These are phyloP conservation scores for Colletotrichum siamense DNA, from an alignment of 2,329 filamentous ascomycete genomes.

Conservation along the genomic window DNA sequence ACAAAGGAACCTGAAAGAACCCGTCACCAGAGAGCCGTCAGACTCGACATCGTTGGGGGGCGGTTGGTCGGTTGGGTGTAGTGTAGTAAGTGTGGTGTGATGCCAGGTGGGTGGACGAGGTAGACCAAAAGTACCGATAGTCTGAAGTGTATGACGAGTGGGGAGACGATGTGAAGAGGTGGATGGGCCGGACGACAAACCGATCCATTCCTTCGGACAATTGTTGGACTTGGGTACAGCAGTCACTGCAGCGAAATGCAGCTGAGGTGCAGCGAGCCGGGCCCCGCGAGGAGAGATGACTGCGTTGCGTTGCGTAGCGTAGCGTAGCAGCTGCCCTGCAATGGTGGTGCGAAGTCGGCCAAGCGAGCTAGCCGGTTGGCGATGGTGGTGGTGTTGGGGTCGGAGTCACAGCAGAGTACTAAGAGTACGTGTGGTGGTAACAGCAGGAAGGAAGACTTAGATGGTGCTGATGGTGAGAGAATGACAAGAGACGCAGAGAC, in stretches of 20 bases:
- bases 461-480: not conserved
- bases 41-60: not conserved
- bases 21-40: not conserved
- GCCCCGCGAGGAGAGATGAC: not conserved
- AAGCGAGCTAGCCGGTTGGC: not conserved
- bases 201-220: constrained; percentile 12
- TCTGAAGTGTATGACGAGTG: constrained; percentile 1
- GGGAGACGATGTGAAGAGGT: not conserved
- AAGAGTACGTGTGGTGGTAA: no score
- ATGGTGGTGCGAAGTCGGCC: not conserved
- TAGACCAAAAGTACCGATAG: not conserved
- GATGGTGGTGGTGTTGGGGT: not conserved
- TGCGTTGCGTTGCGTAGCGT: not conserved
- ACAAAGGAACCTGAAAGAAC: not conserved
- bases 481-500: not conserved
- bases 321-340: not conserved
- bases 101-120: not conserved
- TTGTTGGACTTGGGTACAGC: not conserved
- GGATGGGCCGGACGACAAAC: not conserved
- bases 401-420: not conserved
- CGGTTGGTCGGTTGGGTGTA: not conserved
- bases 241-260: not conserved
- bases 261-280: not conserved
- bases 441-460: not conserved
- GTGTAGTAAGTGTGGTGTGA: not conserved